These are phyloP conservation scores for Penicillium sclerotigenum DNA, from an alignment of 2,329 filamentous ascomycete species.

Conservation along the genomic window DNA sequence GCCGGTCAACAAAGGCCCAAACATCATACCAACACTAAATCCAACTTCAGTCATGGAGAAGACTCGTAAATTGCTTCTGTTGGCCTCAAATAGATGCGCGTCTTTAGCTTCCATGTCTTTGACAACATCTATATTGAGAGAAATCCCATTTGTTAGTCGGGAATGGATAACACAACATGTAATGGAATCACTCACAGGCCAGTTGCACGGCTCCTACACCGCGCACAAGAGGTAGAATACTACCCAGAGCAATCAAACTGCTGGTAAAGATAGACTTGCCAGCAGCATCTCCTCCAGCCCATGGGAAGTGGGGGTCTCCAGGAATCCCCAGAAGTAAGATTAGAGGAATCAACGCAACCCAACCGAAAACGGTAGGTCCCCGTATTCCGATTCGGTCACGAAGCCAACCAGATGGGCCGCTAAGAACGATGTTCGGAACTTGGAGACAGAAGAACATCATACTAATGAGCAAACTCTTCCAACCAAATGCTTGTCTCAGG, in stretches of 20 bases:
- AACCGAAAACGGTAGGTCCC: constrained; percentile 22
- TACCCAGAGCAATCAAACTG: constrained; percentile 18
- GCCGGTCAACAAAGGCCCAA: constrained; percentile 24
- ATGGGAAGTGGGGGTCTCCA: constrained; percentile 24
- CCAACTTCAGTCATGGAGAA: constrained; percentile 23
- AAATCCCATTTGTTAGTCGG: background rate
- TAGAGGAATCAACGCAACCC: constrained; percentile 15
- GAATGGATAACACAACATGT: background rate
- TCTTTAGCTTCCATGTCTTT: constrained; percentile 20
- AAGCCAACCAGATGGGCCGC: constrained; percentile 56
- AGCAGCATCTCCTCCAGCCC: constrained; percentile 18
- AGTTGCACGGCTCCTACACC: constrained; percentile 29
- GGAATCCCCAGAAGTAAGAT: constrained; percentile 27
- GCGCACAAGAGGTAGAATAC: constrained; percentile 20
- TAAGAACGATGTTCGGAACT: constrained; percentile 55
- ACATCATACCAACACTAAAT: constrained; percentile 23
- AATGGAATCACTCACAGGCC: constrained; percentile 20
- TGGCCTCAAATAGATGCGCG: constrained; percentile 25
- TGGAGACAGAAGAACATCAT: constrained; percentile 58
- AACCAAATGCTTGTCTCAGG: constrained; percentile 52
- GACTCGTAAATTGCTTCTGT: constrained; percentile 25
- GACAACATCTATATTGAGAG: constrained; percentile 13
- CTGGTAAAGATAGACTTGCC: constrained; percentile 23
- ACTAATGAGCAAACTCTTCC: constrained; percentile 55
- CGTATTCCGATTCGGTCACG: constrained; percentile 25